These are phyloP conservation scores for Leccinellum albellum DNA, from an alignment of 768 basidiomycete species.

Conservation along the genomic window DNA sequence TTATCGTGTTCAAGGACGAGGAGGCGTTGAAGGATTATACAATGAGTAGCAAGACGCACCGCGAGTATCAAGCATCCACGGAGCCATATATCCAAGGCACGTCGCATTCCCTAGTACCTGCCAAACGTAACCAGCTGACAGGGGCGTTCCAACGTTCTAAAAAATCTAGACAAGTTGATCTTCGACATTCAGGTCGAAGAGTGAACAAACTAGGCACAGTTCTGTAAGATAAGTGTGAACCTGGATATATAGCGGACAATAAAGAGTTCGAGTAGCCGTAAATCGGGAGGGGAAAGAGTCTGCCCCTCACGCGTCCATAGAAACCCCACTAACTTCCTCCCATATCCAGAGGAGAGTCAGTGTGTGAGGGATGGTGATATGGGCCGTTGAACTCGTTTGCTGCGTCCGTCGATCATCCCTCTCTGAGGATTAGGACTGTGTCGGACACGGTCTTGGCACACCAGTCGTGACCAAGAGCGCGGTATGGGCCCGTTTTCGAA, in stretches of 20 bases:
- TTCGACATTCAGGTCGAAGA: slow-evolving; percentile 18
- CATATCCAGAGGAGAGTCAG: too few relatives aligned
- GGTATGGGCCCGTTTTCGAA: too few relatives aligned
- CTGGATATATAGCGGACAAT: slow-evolving; percentile 6
- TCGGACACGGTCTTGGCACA: too few relatives aligned
- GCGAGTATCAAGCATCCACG: background rate
- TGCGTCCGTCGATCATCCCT: too few relatives aligned
- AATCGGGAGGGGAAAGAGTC: too few relatives aligned
- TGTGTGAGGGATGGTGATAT: too few relatives aligned
- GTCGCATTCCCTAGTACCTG: background rate
- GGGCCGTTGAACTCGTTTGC: too few relatives aligned
- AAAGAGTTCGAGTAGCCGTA: background rate
- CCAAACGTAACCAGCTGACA: background rate
- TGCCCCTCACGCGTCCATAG: too few relatives aligned
- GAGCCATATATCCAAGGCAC: slow-evolving; percentile 20
- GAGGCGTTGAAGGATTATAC: background rate
- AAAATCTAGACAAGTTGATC: slow-evolving; percentile 16
- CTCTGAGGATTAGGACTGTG: too few relatives aligned
- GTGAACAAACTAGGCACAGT: background rate
- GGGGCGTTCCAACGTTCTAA: background rate
- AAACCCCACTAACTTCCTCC: too few relatives aligned
- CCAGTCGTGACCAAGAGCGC: too few relatives aligned
- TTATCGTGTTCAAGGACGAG: background rate
- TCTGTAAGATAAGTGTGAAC: background rate
- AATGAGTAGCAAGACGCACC: slow-evolving; percentile 4